Percentiles rank a stretch among this genome's conserved stretches.
Evolutionary conservation across 345 rosid species (phyloP).

Genomic region (Corchorus olitorius): DNA sequence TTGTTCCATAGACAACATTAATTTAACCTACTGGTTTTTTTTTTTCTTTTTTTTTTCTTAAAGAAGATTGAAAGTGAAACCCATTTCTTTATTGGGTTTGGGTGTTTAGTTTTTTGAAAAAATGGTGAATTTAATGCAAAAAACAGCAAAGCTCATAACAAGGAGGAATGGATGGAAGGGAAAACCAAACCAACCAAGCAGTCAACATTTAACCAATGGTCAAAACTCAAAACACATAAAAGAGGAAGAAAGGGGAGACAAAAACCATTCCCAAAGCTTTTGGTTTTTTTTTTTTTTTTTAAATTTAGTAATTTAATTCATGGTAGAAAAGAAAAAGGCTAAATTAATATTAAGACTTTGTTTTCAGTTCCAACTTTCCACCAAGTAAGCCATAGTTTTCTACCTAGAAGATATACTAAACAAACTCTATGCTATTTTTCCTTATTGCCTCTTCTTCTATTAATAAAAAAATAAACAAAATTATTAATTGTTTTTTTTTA

Average conservation of each 20-base stretch:
- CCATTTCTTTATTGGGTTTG: not conserved
- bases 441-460: not conserved
- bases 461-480: too few relatives aligned
- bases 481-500: too few relatives aligned
- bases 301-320: too few relatives aligned
- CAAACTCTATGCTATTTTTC: not conserved
- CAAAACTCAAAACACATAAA: not conserved
- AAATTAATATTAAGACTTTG: not conserved
- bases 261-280: conserved; percentile 9
- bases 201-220: not conserved
- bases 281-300: not conserved
- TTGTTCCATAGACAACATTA: not conserved
- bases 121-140: too few relatives aligned
- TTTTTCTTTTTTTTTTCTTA: too few relatives aligned
- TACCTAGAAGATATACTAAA: conserved; percentile 9
- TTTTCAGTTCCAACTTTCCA: conserved; percentile 17
- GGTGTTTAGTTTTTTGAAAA: too few relatives aligned
- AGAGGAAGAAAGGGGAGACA: not conserved
- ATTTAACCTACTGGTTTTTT: too few relatives aligned
- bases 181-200: not conserved
- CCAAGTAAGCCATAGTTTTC: conserved; percentile 8
- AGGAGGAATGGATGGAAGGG: not conserved
- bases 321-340: not conserved
- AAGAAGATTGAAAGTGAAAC: too few relatives aligned
- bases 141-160: too few relatives aligned